A percentile compares a stretch with the other conserved stretches of the same genome.
These are phyloP conservation scores for Penicillium chermesinum DNA, from an alignment of 495 filamentous ascomycete genomes.

Conservation along the genomic window DNA sequence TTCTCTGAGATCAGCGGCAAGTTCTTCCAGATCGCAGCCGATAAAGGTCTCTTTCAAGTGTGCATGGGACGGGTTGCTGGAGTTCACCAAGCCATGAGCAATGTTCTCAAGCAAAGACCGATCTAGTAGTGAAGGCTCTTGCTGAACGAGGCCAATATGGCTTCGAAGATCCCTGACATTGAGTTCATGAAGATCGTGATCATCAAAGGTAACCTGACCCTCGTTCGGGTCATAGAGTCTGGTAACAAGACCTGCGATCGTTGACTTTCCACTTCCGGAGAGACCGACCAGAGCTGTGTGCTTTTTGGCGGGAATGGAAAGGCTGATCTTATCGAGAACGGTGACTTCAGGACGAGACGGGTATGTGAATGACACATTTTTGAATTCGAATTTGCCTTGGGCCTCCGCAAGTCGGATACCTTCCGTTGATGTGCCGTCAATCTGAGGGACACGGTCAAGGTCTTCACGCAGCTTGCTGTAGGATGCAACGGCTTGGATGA, in stretches of 20 bases:
- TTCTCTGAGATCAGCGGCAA: slow-evolving; percentile 30
- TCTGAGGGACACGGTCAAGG: slow-evolving; percentile 47
- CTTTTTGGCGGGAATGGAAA: slow-evolving; percentile 52
- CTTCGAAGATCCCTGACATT: slow-evolving; percentile 54
- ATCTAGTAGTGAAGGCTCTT: slow-evolving; percentile 61
- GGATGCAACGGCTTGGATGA: slow-evolving; percentile 51
- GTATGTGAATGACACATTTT: slow-evolving; percentile 57
- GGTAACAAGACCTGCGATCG: slow-evolving; percentile 52
- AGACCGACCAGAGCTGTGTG: slow-evolving; percentile 63
- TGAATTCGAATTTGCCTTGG: slow-evolving; percentile 44
- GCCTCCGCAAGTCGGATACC: slow-evolving; percentile 33
- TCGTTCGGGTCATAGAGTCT: slow-evolving; percentile 45
- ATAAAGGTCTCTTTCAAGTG: slow-evolving; percentile 34
- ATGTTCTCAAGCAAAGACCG: slow-evolving; percentile 68
- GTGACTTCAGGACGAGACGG: slow-evolving; percentile 56
- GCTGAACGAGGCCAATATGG: slow-evolving; percentile 58
- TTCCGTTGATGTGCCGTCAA: slow-evolving; percentile 39
- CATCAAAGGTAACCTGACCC: slow-evolving; percentile 49
- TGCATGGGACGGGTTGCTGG: slow-evolving; percentile 39
- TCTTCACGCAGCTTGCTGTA: slow-evolving; percentile 45
- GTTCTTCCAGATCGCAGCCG: slow-evolving; percentile 22
- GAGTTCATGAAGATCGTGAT: slow-evolving; percentile 46
- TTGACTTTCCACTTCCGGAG: slow-evolving; percentile 70
- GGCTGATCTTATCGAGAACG: slow-evolving; percentile 45
- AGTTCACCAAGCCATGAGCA: slow-evolving; percentile 58